Conservation (phyloP, 2,329 filamentous ascomycete genomes). For the Trichophyton rubrum region DNA sequence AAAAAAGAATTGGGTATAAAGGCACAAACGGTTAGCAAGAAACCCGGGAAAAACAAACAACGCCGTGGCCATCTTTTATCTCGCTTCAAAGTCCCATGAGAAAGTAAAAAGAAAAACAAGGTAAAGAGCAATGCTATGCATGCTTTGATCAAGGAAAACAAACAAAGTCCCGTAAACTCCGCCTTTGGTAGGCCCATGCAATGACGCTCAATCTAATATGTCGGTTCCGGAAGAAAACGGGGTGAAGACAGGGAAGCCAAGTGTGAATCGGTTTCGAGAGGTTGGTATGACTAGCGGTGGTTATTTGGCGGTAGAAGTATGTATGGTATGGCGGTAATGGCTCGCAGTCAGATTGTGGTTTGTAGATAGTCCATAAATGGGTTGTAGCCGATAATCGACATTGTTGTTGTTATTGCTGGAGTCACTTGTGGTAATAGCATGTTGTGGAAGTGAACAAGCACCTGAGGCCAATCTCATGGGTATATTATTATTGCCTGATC, state of each 20-base stretch:
- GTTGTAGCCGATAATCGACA: not conserved
- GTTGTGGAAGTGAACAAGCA: not conserved
- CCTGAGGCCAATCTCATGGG: not conserved
- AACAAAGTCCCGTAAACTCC: not conserved
- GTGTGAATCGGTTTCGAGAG: not conserved
- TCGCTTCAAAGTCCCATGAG: not conserved
- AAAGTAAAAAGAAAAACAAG: not conserved
- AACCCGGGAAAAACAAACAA: not conserved
- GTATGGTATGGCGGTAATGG: not conserved
- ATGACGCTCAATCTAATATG: conserved; percentile 4
- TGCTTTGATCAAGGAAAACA: not conserved
- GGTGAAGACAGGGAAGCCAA: not conserved
- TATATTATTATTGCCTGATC: not conserved
- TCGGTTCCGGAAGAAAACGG: not conserved
- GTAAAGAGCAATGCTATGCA: conserved; percentile 5
- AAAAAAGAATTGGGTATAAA: not conserved
- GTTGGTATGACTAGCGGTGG: not conserved
- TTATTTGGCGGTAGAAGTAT: not conserved
- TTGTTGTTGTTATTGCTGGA: not conserved
- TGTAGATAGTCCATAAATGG: not conserved
- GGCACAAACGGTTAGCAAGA: not conserved
- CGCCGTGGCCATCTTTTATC: conserved; percentile 3
- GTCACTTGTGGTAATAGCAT: not conserved
- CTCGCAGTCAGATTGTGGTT: not conserved
- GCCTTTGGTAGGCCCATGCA: conserved; percentile 1